phyloP scores from a whole-genome alignment of 2,329 filamentous ascomycete species.

The Exserohilum turcica region DNA sequence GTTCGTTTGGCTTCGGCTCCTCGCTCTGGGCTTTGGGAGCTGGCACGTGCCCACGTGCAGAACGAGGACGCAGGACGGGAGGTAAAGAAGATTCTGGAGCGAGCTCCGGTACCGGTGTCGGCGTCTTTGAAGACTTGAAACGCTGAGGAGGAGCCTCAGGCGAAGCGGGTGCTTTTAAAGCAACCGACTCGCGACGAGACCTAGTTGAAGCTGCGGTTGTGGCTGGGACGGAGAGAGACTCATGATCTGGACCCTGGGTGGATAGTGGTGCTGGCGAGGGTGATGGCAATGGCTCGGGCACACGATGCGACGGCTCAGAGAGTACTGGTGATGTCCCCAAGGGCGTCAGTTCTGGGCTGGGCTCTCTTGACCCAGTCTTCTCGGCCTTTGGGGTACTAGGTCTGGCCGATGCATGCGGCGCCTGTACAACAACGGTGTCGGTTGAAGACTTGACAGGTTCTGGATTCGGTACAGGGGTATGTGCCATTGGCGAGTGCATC shows the following conservation, averaged over 20 bases:
- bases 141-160: conserved; percentile 22
- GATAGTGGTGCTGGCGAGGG: conserved; percentile 6
- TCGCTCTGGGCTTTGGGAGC: conserved; percentile 55
- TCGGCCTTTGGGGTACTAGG: conserved; percentile 37
- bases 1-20: conserved; percentile 51
- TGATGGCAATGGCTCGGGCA: conserved; percentile 4
- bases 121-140: conserved; percentile 25
- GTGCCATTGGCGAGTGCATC: conserved; percentile 20
- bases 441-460: conserved; percentile 27
- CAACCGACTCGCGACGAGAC: conserved; percentile 41
- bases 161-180: conserved; percentile 33
- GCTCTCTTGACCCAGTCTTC: conserved; percentile 16
- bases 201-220: conserved; percentile 44
- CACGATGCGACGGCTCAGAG: conserved; percentile 16
- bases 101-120: conserved; percentile 23
- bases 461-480: conserved; percentile 18
- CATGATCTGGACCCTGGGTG: conserved; percentile 9
- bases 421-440: conserved; percentile 32
- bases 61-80: conserved; percentile 39
- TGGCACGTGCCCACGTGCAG: conserved; percentile 47
- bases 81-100: conserved; percentile 17
- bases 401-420: conserved; percentile 54
- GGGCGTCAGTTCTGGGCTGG: conserved; percentile 26
- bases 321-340: conserved; percentile 22
- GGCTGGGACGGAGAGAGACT: conserved; percentile 7